Base-by-base conservation (phyloP, 2,329 filamentous ascomycete species). In the Stachybotrys echinatus region DNA sequence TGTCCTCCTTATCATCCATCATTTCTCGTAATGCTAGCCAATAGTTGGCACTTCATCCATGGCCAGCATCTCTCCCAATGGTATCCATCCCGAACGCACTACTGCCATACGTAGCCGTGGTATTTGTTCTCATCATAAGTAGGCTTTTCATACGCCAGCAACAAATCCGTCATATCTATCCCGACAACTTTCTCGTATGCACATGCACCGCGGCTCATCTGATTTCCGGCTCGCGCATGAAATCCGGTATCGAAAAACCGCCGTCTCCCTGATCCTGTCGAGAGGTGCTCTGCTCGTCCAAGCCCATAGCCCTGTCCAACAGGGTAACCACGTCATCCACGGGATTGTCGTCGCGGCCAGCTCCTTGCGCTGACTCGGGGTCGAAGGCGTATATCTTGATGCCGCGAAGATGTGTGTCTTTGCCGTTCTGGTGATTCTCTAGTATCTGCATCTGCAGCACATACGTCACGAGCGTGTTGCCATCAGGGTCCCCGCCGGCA, bases 361-460 rank as follows among this genome's bases (percentile, higher is more conserved):
- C 66, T 4, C 66, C 70, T 17, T 69, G 70, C 12, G 73, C 70
- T 6, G 65, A 63, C 52, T 80, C 78, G 23, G 74, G 70, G 53
- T 80, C 77, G 18, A 80, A 70, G 1, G 80, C 80, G 57, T 83
- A 99, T 10, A 97, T 87, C 72, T 96, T 95, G 67, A 99, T 80
- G 2, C 91, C 92, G 17, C 94, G 81, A 21, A 99, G 80, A 74
- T 99, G 94, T n/a, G 94, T 99, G 66, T 99, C 94, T 67, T 99
- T 99, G 55, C 94, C 94, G 66, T 99, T 99, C 71, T 99, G 94
- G 67, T 99, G 94, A 64, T 99, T 99, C 72, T 97, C 94, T 47
- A 92, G 80, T 45, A 99, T 86, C 57, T 88, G 85, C 62, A 97
- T 85, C 67, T 97, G 92, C 23, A 99, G 78, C 23, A 97, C 83